phyloP scores from a whole-genome alignment of 2,329 filamentous ascomycete genomes.

The Calycina herbarum region DNA sequence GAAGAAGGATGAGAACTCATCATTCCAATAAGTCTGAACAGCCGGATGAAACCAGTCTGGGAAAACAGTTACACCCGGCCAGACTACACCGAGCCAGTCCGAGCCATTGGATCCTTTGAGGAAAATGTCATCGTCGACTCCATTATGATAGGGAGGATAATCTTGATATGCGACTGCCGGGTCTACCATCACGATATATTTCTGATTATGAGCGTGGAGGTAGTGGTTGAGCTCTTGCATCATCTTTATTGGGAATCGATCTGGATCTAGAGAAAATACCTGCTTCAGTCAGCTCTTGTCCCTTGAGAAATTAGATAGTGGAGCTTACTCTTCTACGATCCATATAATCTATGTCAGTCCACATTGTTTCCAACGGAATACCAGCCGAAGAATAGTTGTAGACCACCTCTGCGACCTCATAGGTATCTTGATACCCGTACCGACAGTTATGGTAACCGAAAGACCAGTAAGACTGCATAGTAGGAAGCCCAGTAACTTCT shows the following conservation, averaged over 20 bases:
- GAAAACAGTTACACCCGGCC: constrained; percentile 66
- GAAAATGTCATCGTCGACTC: constrained; percentile 49
- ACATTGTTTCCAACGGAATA: constrained; percentile 70
- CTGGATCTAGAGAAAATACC: constrained; percentile 64
- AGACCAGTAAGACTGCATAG: constrained; percentile 65
- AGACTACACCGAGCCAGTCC: constrained; percentile 66
- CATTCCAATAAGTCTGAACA: constrained; percentile 67
- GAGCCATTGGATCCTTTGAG: constrained; percentile 55
- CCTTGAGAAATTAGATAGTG: neutral
- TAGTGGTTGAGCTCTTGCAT: constrained; percentile 66
- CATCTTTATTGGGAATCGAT: constrained; percentile 59
- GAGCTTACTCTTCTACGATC: constrained; percentile 44
- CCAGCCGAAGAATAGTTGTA: constrained; percentile 64
- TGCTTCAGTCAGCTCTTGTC: constrained; percentile 12
- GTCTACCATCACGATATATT: constrained; percentile 79
- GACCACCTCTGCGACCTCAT: constrained; percentile 65
- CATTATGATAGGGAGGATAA: constrained; percentile 54
- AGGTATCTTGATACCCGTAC: constrained; percentile 64
- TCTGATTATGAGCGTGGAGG: constrained; percentile 65
- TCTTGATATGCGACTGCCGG: constrained; percentile 57
- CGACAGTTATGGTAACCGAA: constrained; percentile 64
- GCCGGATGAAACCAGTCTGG: constrained; percentile 75
- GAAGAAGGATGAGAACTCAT: constrained; percentile 67
- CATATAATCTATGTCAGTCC: constrained; percentile 67
- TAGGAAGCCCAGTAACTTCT: constrained; percentile 54